Evolutionary conservation across 345 rosid genomes (phyloP).

Genomic region (Hypericum perforatum): DNA sequence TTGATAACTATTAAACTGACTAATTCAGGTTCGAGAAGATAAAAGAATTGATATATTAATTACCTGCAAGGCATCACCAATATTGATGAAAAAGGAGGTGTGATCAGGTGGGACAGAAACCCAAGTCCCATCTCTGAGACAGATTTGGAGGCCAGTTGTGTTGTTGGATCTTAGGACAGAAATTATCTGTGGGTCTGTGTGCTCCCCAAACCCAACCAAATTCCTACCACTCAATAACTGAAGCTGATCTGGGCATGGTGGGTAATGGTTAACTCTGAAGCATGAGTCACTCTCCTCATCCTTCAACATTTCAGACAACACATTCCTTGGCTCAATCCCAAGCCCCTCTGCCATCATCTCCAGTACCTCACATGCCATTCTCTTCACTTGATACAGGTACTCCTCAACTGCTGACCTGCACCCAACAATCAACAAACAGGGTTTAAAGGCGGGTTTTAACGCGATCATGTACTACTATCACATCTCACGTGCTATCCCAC

Average conservation of each 20-base stretch:
- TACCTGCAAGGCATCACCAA: constrained; percentile 55
- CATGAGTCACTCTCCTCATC: constrained; percentile 37
- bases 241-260: constrained; percentile 29
- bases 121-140: constrained; percentile 41
- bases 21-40: too few relatives aligned
- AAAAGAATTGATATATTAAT: not conserved
- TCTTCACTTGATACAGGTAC: constrained; percentile 24
- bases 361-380: constrained; percentile 16
- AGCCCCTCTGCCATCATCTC: constrained; percentile 30
- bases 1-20: too few relatives aligned
- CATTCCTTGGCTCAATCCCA: constrained; percentile 21
- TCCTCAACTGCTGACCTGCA: constrained; percentile 25
- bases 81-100: constrained; percentile 36
- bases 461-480: too few relatives aligned
- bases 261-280: constrained; percentile 49
- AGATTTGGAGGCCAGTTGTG: constrained; percentile 48
- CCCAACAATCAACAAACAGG: not conserved
- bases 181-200: constrained; percentile 59
- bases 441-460: not conserved
- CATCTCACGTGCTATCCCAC: too few relatives aligned
- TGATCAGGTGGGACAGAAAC: constrained; percentile 49
- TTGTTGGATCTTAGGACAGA: constrained; percentile 50
- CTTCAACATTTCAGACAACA: constrained; percentile 19
- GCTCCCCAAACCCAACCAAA: constrained; percentile 52
- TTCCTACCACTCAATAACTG: constrained; percentile 29